Evolutionary conservation across 2,329 filamentous ascomycete genomes (phyloP), one percentile per base, ranked within the genome.

Genomic region (Neonectria coccinea): DNA sequence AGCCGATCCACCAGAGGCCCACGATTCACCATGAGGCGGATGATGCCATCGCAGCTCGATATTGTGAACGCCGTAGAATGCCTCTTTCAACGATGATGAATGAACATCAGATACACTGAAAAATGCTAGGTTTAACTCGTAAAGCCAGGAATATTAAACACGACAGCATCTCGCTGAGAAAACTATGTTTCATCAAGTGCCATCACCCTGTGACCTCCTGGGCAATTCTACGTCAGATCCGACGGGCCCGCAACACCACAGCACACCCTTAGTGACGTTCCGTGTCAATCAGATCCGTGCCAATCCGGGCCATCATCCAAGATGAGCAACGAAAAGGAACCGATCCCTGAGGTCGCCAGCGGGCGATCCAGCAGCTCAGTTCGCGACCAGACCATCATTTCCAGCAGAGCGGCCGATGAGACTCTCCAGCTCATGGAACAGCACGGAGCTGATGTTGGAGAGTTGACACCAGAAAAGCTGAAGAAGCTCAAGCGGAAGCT

Each of bases 251-350:
- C 27, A 31, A n/a, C 16, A 29, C 20, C 27, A 18, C 47, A 22
- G 22, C 47, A 18, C 16, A 20, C 2, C 10, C 27, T 12, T 20
- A 42, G 27, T 50, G 11, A 33, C n/a, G 27, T 18, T 33, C 16
- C n/a, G n/a, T 27, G 16, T 20, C 9, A 18, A 10, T 20, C 4
- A 18, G 16, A 50, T 33, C 16, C n/a, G n/a, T 27, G 16, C 18
- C 9, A 18, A 5, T 20, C 4, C 12, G 16, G 31, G 27, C n/a
- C 16, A 20, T 50, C 27, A 18, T 20, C 27, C 27, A 50, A 11
- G 27, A 50, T 50, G 62, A 57, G 64, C 62, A 63, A 44, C 51
- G 61, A 62, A 29, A 51, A 62, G 64, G 62, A 66, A 22, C 56
- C 62, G 29, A 42, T 5, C n/a, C 9, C n/a, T 16, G 10, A 12